These are phyloP conservation scores for Trichosporon asahii DNA, from an alignment of 1,284 basidiomycete species.

Conservation along the genomic window DNA sequence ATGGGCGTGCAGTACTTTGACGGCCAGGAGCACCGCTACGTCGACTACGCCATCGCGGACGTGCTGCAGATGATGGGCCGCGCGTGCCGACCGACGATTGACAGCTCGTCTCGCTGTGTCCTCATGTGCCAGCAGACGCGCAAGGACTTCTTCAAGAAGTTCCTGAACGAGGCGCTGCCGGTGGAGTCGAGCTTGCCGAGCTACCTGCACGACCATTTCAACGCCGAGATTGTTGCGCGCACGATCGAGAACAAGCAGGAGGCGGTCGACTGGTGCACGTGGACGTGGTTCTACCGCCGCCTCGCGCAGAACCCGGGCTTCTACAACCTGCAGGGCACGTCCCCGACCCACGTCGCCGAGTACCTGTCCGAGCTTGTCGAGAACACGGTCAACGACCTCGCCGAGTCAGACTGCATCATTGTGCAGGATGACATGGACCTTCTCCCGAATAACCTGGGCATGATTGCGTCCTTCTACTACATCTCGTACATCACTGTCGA, in stretches of 20 bases:
- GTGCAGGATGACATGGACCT: slow-evolving; percentile 94
- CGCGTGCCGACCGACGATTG: slow-evolving; percentile 82
- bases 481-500: slow-evolving; percentile 86
- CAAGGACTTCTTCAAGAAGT: slow-evolving; percentile 98
- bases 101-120: slow-evolving; percentile 83
- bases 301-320: slow-evolving; percentile 86
- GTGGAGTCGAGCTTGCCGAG: slow-evolving; percentile 91
- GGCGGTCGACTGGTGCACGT: slow-evolving; percentile 68
- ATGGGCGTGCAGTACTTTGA: slow-evolving; percentile 98
- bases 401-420: slow-evolving; percentile 89
- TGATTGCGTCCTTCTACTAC: slow-evolving; percentile 77
- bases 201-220: slow-evolving; percentile 91
- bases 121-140: slow-evolving; percentile 95
- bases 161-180: slow-evolving; percentile 93
- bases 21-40: slow-evolving; percentile 92
- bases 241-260: slow-evolving; percentile 99
- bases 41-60: slow-evolving; percentile 96
- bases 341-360: slow-evolving; percentile 86
- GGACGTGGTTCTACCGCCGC: slow-evolving; percentile 74
- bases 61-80: slow-evolving; percentile 98
- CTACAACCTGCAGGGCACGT: slow-evolving; percentile 90
- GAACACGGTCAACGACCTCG: slow-evolving; percentile 82
- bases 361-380: slow-evolving; percentile 96
- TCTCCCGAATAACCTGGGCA: slow-evolving; percentile 83
- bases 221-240: slow-evolving; percentile 96